These are phyloP conservation scores for Coprinopsis sp. DNA, from an alignment of 768 basidiomycete genomes.

Conservation along the genomic window DNA sequence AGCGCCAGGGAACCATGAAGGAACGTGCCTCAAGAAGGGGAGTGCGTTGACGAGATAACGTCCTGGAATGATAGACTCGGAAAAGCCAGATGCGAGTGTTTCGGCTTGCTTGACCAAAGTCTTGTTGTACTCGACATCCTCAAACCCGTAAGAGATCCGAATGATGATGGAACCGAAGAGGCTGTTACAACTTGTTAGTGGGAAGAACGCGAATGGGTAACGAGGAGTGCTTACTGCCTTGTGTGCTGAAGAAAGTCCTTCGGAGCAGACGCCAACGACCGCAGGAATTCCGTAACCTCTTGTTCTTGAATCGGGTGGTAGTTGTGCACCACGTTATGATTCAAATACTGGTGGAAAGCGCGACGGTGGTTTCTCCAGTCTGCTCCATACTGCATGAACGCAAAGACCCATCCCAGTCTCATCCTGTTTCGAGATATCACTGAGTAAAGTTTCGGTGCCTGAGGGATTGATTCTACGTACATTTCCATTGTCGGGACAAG, in stretches of 20 bases:
- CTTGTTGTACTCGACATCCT: not conserved
- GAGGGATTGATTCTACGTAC: too few species aligned
- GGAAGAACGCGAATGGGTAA: too few species aligned
- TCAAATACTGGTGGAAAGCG: constrained; percentile 21
- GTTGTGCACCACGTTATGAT: constrained; percentile 18
- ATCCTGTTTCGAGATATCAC: too few species aligned
- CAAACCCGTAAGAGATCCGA: not conserved
- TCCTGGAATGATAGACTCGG: constrained; percentile 15
- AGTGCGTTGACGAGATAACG: constrained; percentile 7
- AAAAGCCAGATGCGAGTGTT: constrained; percentile 20
- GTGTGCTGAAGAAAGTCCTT: constrained; percentile 21
- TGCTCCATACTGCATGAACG: constrained; percentile 22
- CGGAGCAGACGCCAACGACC: constrained; percentile 17
- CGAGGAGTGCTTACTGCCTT: constrained; percentile 19
- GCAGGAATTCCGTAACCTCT: constrained; percentile 20
- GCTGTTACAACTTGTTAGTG: constrained; percentile 12
- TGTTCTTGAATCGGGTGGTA: constrained; percentile 22
- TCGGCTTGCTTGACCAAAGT: constrained; percentile 20
- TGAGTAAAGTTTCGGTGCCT: too few species aligned
- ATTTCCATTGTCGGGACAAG: constrained; percentile 3
- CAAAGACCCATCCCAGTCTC: constrained; percentile 20
- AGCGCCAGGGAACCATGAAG: constrained; percentile 11
- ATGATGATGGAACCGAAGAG: constrained; percentile 3
- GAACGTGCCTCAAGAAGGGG: constrained; percentile 4
- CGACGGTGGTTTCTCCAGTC: constrained; percentile 25